Conservation (phyloP, 2,329 filamentous ascomycete species). For the Leptodontidium sp. region DNA sequence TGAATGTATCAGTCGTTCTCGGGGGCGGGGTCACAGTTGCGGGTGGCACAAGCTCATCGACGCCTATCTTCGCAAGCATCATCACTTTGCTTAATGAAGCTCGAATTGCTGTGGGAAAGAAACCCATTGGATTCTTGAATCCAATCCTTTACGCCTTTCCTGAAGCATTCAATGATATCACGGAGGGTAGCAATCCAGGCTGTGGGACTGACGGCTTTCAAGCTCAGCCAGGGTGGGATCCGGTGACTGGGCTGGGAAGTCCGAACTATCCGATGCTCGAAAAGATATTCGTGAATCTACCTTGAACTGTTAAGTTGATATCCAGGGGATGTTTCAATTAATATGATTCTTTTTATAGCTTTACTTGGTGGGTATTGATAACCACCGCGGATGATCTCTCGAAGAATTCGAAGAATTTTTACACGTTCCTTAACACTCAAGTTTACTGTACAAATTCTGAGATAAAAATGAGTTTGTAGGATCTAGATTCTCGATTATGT, state of each 20-base stretch:
- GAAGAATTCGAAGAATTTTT: neutral
- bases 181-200: conserved; percentile 41
- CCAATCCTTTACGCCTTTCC: conserved; percentile 41
- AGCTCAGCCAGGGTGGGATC: conserved; percentile 44
- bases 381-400: neutral
- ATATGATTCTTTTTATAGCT: too few relatives aligned
- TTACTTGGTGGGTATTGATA: too few relatives aligned
- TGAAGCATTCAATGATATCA: conserved; percentile 45
- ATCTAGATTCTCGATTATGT: neutral
- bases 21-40: conserved; percentile 31
- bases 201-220: conserved; percentile 45
- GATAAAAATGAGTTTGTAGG: neutral
- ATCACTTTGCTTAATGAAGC: conserved; percentile 53
- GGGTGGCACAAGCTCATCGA: conserved; percentile 48
- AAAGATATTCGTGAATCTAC: conserved; percentile 30
- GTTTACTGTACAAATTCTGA: neutral
- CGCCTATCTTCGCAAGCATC: conserved; percentile 65
- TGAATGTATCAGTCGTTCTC: conserved; percentile 35
- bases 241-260: conserved; percentile 43
- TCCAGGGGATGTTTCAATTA: too few relatives aligned
- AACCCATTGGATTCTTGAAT: conserved; percentile 50
- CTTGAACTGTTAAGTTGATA: conserved; percentile 15
- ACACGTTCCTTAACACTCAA: neutral
- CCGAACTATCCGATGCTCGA: conserved; percentile 30
- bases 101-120: conserved; percentile 45